Evolutionary conservation across 306 rosid species (phyloP).

Genomic region (Lathyrus tuberosus): DNA sequence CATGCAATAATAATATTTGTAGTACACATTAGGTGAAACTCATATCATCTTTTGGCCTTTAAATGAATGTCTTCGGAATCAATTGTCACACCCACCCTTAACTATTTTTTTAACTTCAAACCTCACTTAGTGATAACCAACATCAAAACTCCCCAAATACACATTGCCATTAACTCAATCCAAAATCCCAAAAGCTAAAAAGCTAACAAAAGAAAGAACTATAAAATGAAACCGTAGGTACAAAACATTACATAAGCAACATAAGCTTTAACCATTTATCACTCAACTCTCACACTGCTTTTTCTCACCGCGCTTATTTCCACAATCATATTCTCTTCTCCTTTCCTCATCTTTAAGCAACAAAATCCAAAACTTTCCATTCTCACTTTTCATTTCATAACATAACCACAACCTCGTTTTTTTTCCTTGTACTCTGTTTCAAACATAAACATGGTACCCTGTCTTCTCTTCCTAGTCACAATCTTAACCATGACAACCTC

Average conservation of each 20-base stretch:
- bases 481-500: slow-evolving; percentile 44
- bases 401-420: too few relatives aligned
- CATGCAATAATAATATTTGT: slow-evolving; percentile 11
- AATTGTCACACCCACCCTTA: slow-evolving; percentile 41
- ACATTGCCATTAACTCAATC: not conserved
- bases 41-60: slow-evolving; percentile 16
- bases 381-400: too few relatives aligned
- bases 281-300: slow-evolving; percentile 11
- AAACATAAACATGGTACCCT: slow-evolving; percentile 41
- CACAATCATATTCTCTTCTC: not conserved
- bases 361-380: not conserved
- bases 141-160: not conserved
- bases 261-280: slow-evolving; percentile 13
- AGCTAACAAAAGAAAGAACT: too few relatives aligned
- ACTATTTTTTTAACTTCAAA: slow-evolving; percentile 41
- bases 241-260: not conserved
- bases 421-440: not conserved
- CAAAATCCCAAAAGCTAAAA: not conserved
- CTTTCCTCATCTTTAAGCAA: slow-evolving; percentile 51
- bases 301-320: not conserved
- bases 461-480: slow-evolving; percentile 25
- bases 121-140: slow-evolving; percentile 9
- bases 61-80: slow-evolving; percentile 42
- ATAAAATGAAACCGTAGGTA: not conserved
- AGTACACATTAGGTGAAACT: slow-evolving; percentile 35